A percentile compares a stretch with the other conserved stretches of the same genome.
These are phyloP conservation scores for Yamadazyma oceani DNA, from an alignment of 1,139 yeast species.

Conservation along the genomic window DNA sequence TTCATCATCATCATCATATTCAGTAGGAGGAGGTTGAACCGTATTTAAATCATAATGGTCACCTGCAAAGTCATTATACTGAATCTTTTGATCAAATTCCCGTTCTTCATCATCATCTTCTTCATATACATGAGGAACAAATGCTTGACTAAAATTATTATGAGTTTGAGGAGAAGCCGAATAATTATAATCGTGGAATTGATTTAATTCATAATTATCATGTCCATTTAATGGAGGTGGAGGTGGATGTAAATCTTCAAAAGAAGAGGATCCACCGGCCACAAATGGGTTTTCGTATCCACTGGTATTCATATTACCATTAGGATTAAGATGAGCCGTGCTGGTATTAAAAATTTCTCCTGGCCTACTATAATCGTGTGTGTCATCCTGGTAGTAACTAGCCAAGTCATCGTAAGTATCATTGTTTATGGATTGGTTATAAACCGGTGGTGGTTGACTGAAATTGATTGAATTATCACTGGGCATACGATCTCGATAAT, in stretches of 20 bases:
- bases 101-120: conserved; percentile 44
- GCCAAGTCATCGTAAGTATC: conserved; percentile 22
- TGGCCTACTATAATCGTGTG: conserved; percentile 15
- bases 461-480: conserved; percentile 28
- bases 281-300: conserved; percentile 19
- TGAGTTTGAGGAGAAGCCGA: conserved; percentile 6
- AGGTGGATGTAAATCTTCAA: conserved; percentile 15
- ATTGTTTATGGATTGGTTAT: conserved; percentile 19
- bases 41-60: conserved; percentile 45
- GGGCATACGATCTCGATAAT: conserved; percentile 9
- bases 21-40: conserved; percentile 28
- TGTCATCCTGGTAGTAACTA: conserved; percentile 17
- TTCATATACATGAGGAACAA: conserved; percentile 48
- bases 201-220: conserved; percentile 29
- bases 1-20: conserved; percentile 13
- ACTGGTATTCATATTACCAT: conserved; percentile 1
- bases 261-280: conserved; percentile 10
- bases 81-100: conserved; percentile 42
- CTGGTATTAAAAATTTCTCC: conserved; percentile 28
- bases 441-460: conserved; percentile 31
- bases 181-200: conserved; percentile 24
- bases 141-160: conserved; percentile 35
- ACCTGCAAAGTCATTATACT: conserved; percentile 43
- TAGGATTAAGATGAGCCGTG: conserved; percentile 14
- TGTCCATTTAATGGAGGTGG: conserved; percentile 16